These are phyloP conservation scores for Neofusicoccum parvum DNA, from an alignment of 2,329 filamentous ascomycete genomes.

Conservation along the genomic window DNA sequence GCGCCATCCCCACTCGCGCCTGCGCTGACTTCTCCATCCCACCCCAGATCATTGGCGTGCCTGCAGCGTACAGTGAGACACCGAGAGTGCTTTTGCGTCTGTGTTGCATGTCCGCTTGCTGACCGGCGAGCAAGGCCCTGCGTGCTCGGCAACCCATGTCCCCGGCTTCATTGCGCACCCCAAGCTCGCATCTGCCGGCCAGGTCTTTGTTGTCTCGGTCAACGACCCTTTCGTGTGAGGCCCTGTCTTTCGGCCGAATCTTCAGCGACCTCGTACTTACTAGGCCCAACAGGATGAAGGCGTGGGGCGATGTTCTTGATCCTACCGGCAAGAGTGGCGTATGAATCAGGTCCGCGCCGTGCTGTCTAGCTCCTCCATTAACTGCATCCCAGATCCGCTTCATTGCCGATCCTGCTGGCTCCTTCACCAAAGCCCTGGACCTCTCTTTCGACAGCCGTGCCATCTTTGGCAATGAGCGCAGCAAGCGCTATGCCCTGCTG, in stretches of 20 bases:
- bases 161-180: conserved; percentile 84
- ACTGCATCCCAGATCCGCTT: conserved; percentile 70
- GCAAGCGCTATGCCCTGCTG: conserved; percentile 85
- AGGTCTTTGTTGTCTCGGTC: conserved; percentile 87
- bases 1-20: background rate
- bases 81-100: background rate
- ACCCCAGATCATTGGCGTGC: conserved; percentile 33
- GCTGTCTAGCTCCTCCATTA: background rate
- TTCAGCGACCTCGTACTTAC: conserved; percentile 14
- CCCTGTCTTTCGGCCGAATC: conserved; percentile 13
- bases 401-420: conserved; percentile 76
- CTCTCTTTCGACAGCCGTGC: conserved; percentile 77
- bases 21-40: background rate
- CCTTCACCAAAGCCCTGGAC: conserved; percentile 82
- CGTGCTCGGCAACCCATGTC: conserved; percentile 71
- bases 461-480: conserved; percentile 79
- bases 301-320: conserved; percentile 79
- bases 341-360: conserved; percentile 31
- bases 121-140: conserved; percentile 46
- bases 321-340: conserved; percentile 74
- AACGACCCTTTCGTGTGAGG: conserved; percentile 90
- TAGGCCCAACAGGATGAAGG: conserved; percentile 70
- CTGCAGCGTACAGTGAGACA: conserved; percentile 47
- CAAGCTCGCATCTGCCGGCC: conserved; percentile 75
- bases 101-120: background rate